A percentile compares a stretch with the other conserved stretches of the same genome.
Evolutionary conservation across 305 asterid genomes (phyloP).

Genomic region (Fraxinus xanthoxyloides): DNA sequence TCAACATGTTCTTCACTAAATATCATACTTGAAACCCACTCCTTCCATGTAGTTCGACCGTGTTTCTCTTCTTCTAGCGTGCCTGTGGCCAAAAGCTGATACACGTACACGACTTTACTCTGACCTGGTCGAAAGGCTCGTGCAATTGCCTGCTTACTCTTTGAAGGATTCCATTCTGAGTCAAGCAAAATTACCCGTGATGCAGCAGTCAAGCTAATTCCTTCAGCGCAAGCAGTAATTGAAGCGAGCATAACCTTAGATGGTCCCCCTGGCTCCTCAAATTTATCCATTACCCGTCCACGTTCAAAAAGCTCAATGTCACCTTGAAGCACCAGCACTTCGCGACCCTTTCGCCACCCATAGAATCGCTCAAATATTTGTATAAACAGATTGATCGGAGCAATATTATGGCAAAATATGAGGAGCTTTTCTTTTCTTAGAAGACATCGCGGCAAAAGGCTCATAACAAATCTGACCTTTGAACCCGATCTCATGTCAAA

Average conservation of each 20-base stretch:
- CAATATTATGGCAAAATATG: conserved; percentile 88
- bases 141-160: conserved; percentile 94
- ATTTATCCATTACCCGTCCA: conserved; percentile 87
- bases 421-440: conserved; percentile 68
- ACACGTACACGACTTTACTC: conserved; percentile 87
- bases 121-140: conserved; percentile 96
- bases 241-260: conserved; percentile 94
- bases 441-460: conserved; percentile 76
- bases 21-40: conserved; percentile 98
- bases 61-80: conserved; percentile 90
- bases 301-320: conserved; percentile 93
- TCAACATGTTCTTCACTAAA: conserved; percentile 86
- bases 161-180: conserved; percentile 97
- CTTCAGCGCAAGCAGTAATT: conserved; percentile 93
- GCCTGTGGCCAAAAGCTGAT: conserved; percentile 81
- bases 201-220: conserved; percentile 95
- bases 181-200: conserved; percentile 85
- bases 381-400: conserved; percentile 80
- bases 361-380: conserved; percentile 73
- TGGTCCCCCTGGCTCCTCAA: conserved; percentile 84
- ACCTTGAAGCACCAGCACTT: conserved; percentile 90
- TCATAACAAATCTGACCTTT: conserved; percentile 88
- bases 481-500: conserved; percentile 79
- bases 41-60: conserved; percentile 91
- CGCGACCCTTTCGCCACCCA: conserved; percentile 84